These are phyloP conservation scores for Wickerhamomyces strasburgensis DNA, from an alignment of 805 yeast genomes.

Conservation along the genomic window DNA sequence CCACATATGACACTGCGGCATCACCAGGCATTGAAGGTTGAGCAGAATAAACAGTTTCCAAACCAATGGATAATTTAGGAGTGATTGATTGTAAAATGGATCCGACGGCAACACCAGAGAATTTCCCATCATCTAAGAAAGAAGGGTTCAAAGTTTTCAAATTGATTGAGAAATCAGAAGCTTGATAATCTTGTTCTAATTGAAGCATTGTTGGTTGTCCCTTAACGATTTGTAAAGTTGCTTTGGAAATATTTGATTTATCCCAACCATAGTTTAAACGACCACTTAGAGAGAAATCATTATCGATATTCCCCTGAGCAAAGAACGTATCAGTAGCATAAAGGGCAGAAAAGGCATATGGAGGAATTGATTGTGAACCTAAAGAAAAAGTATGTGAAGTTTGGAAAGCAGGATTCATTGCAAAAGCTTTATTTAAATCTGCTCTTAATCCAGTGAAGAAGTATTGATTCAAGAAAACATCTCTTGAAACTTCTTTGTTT, in stretches of 20 bases:
- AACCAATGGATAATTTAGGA: constrained; percentile 77
- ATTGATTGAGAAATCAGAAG: constrained; percentile 81
- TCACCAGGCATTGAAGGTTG: constrained; percentile 80
- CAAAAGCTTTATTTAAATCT: constrained; percentile 87
- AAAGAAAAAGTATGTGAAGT: constrained; percentile 88
- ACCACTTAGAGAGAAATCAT: constrained; percentile 79
- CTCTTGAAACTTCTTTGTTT: constrained; percentile 89
- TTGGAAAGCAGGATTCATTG: constrained; percentile 93
- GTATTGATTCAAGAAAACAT: constrained; percentile 84
- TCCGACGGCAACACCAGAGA: constrained; percentile 90
- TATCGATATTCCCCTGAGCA: constrained; percentile 88
- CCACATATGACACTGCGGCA: constrained; percentile 83
- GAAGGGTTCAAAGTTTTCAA: constrained; percentile 90
- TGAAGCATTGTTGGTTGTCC: constrained; percentile 93
- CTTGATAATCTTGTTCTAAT: constrained; percentile 93
- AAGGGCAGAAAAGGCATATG: constrained; percentile 86
- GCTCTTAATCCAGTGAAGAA: constrained; percentile 95
- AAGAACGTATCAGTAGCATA: constrained; percentile 83
- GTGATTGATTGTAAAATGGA: constrained; percentile 88
- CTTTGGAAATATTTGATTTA: constrained; percentile 69
- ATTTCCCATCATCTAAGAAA: constrained; percentile 56
- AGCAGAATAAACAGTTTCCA: constrained; percentile 85
- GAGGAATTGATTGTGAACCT: constrained; percentile 81
- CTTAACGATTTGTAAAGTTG: constrained; percentile 80
- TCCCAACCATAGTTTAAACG: constrained; percentile 91